Evolutionary conservation across 371 early-diverging fungal genomes (phyloP), one percentile per base, ranked within the genome.

Genomic region (Coemansia sp.): DNA sequence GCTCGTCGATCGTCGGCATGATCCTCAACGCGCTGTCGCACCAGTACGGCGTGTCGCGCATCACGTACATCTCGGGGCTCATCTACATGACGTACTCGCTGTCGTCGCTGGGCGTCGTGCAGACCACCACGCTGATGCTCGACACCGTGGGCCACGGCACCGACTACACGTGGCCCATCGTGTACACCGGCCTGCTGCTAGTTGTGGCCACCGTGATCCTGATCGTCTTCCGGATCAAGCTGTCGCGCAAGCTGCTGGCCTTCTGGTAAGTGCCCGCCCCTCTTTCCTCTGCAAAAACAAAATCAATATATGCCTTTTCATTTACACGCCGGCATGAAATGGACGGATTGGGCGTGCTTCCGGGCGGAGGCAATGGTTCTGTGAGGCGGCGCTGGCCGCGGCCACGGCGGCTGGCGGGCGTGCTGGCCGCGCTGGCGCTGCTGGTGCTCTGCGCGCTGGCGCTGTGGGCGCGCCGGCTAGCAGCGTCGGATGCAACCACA

Each of bases 101-200:
- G 12, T 59, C 74, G 8, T 74, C 74, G 20, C 62, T 74, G 8
- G 59, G 59, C 1, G 71, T 69, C n/a, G 71, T 61, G 26, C 74
- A 74, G 54, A 55, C 74, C 6, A 45, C 74, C 16, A 69, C 66
- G 41, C 40, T 74, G 49, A 74, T 74, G 75, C 75, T 74, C 26
- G 75, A 74, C 36, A 70, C 75, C 0, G 75, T 74, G 0, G 75
- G 75, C 6, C 61, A 66, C 20, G 75, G 72, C 30, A 47, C 33
- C 2, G 63, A 65, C 35, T 74, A 74, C n/a, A 74, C 75, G 7
- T 74, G 75, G 75, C 72, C 75, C 2, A 71, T 74, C 11, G 72
- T 74, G 33, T 74, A 70, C 30, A 61, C 69, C 30, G 72, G 75
- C 7, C 16, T 66, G 52, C 60, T 74, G 16, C 53, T 69, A 7